phyloP scores from a whole-genome alignment of 306 rosid genomes.

The Cyamopsis tetragonoloba region DNA sequence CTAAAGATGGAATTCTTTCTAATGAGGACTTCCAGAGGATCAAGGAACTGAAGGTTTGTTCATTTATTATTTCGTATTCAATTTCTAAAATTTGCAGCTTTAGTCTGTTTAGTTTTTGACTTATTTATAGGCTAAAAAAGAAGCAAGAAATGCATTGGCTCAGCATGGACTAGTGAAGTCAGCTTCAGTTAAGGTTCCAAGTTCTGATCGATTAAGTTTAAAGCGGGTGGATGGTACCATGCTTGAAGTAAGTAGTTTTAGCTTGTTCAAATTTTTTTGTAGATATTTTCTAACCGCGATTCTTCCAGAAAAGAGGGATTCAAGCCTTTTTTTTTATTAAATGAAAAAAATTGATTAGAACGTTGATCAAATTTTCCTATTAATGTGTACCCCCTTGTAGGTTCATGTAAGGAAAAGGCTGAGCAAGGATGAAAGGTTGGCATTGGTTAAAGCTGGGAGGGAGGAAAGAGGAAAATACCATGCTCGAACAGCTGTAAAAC shows the following conservation, averaged over 20 bases:
- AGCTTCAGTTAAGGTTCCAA: conserved; percentile 44
- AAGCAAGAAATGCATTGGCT: conserved; percentile 49
- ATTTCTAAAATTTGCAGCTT: neutral
- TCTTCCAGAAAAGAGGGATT: neutral
- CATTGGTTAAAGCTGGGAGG: conserved; percentile 74
- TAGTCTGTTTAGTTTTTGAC: conserved; percentile 19
- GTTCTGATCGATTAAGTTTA: conserved; percentile 52
- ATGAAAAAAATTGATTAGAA: too few relatives aligned
- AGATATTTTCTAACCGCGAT: conserved; percentile 9
- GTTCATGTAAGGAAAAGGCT: conserved; percentile 62
- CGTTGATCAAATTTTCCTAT: neutral
- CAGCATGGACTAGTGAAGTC: conserved; percentile 60
- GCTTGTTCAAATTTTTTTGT: conserved; percentile 14
- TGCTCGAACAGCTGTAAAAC: conserved; percentile 73
- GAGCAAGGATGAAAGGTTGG: conserved; percentile 74
- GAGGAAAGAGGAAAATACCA: conserved; percentile 79
- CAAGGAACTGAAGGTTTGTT: conserved; percentile 64
- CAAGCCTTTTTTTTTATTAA: conserved; percentile 2
- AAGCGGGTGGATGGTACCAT: conserved; percentile 73
- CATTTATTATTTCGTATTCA: conserved; percentile 3
- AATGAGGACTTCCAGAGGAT: conserved; percentile 80
- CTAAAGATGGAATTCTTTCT: conserved; percentile 73
- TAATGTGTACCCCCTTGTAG: conserved; percentile 33
- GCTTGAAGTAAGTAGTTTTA: conserved; percentile 65
- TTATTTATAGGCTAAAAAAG: conserved; percentile 56